A percentile compares a stretch with the other conserved stretches of the same genome.
These are phyloP conservation scores for Saksenaea oblongispora DNA, from an alignment of 371 early-diverging fungal genomes.

Conservation along the genomic window DNA sequence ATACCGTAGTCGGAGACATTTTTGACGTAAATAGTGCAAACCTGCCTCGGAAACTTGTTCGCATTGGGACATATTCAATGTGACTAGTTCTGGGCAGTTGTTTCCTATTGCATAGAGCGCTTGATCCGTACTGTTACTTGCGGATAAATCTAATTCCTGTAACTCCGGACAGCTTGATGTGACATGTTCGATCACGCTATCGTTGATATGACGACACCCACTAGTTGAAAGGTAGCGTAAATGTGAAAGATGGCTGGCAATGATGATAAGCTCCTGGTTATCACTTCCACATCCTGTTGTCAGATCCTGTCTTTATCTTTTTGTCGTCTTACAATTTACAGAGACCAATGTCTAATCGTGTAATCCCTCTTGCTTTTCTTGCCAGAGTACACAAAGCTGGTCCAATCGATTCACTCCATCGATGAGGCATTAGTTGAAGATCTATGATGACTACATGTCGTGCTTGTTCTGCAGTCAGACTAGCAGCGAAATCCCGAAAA, in stretches of 20 bases:
- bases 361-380: constrained; percentile 1
- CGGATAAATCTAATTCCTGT: constrained; percentile 11
- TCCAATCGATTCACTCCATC: constrained; percentile 10
- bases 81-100: constrained; percentile 8
- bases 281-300: not conserved
- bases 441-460: constrained; percentile 3
- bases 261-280: not conserved
- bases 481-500: not conserved
- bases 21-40: not conserved
- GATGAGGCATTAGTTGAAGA: constrained; percentile 13
- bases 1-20: constrained; percentile 7
- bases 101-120: constrained; percentile 4
- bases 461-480: not conserved
- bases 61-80: constrained; percentile 12
- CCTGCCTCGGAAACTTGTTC: constrained; percentile 15
- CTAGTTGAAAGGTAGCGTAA: constrained; percentile 1
- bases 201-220: constrained; percentile 7
- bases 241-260: not conserved
- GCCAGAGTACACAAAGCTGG: not conserved
- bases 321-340: constrained; percentile 8
- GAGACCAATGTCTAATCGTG: constrained; percentile 6
- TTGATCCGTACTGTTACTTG: constrained; percentile 5
- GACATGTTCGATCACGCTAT: constrained; percentile 1
- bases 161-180: constrained; percentile 4
- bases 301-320: not conserved